Evolutionary conservation across 1,284 basidiomycete species (phyloP), one percentile per base, ranked within the genome.

Genomic region (Amylostereum areolatum): DNA sequence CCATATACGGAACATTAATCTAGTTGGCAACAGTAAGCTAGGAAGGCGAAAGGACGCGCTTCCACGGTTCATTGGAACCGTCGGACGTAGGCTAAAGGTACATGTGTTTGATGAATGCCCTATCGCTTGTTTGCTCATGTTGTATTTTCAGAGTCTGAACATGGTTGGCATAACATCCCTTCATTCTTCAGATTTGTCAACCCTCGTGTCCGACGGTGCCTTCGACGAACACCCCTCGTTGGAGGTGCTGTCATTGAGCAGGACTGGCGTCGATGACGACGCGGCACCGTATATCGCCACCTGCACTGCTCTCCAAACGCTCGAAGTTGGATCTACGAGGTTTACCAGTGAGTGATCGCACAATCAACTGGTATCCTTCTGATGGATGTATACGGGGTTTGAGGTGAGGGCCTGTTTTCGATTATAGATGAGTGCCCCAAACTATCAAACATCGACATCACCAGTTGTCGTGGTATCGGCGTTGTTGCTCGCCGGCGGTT

Each of bases 1-100:
- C 3, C 53, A 63, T 25, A 60, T 87, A 28, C 75, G 81, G 50
- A 71, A 66, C 50, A 53, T 87, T 36, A 85, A 67, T 58, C 63
- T 87, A 6, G 80, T 82, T 2, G 79, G 79, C 8, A 87, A 87
- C 57, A 68, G 70, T 3, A 84, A 81, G 52, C 61, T 87, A 25
- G 79, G 81, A 8, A 54, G 66, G 12, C 62, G 68, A 7, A 62
- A 63, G 27, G 54, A 55, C n/a, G 65, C 75, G 3, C 58, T 86
- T 6, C 55, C 62, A 2, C 59, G 71, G 28, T 77, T 86, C 54
- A 58, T 87, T 27, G 55, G 61, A 42, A 65, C 62, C 18, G 76
- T 85, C 12, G 83, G 85, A 10, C 68, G 80, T 51, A 74, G 64
- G 45, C 81, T 81, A 68, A 82, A 75, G 70, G 84, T 78, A 53